phyloP scores from a whole-genome alignment of 2,329 filamentous ascomycete genomes.

The Botrytis tulipae region DNA sequence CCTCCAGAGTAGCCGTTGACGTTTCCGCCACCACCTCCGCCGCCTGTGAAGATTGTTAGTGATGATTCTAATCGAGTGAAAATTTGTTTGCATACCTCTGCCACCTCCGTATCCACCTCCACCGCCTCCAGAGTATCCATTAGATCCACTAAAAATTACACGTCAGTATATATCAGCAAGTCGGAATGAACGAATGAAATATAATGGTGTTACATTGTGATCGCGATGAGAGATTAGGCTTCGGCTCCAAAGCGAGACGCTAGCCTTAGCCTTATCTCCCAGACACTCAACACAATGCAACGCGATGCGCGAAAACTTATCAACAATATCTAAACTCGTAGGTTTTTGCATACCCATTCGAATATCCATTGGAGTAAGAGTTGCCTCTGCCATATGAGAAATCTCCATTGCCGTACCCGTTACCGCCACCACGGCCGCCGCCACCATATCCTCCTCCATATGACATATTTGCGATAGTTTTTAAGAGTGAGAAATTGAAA shows the following conservation, averaged over 20 bases:
- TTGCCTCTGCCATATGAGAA: constrained; percentile 48
- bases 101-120: constrained; percentile 40
- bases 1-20: constrained; percentile 38
- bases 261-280: constrained; percentile 26
- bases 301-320: constrained; percentile 36
- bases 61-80: constrained; percentile 30
- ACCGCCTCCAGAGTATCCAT: constrained; percentile 47
- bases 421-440: constrained; percentile 47
- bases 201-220: constrained; percentile 28
- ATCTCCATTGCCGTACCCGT: constrained; percentile 55
- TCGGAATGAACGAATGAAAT: constrained; percentile 24
- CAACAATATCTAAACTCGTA: constrained; percentile 40
- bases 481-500: constrained; percentile 23
- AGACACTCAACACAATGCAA: constrained; percentile 36
- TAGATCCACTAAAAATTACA: constrained; percentile 46
- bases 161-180: constrained; percentile 40
- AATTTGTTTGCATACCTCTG: constrained; percentile 14
- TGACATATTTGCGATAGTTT: constrained; percentile 54
- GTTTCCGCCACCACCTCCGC: constrained; percentile 42
- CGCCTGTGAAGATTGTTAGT: constrained; percentile 22
- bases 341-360: constrained; percentile 47
- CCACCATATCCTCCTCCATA: constrained; percentile 56
- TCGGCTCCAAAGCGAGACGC: constrained; percentile 24
- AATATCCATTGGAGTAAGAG: constrained; percentile 50
- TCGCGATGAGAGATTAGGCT: constrained; percentile 17